Percentiles rank a stretch among this genome's conserved stretches.
Conservation (phyloP, 208 protist species). For the Acanthamoeba sp. region DNA sequence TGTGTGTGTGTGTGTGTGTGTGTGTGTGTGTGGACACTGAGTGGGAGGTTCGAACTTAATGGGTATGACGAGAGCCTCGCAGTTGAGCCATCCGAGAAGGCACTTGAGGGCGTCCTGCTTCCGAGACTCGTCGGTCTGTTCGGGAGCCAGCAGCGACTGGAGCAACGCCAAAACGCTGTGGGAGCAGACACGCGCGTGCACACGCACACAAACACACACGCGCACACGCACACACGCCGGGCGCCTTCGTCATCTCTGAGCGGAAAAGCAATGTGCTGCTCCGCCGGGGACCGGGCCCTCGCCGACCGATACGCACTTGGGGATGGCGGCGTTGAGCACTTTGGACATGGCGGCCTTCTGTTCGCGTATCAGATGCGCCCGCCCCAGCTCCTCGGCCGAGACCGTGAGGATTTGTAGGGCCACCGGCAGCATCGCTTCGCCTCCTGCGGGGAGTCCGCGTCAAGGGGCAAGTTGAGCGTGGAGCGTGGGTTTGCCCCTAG, state of each 20-base stretch:
- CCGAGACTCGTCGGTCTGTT: not conserved
- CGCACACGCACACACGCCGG: no score
- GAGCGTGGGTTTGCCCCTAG: no score
- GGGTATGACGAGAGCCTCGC: not conserved
- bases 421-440: not conserved
- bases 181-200: no score
- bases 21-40: not conserved
- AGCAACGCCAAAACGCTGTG: not conserved
- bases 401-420: not conserved
- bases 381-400: not conserved
- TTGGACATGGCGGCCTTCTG: slow-evolving; percentile 1
- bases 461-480: no score
- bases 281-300: no score
- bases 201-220: no score
- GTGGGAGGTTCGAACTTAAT: not conserved
- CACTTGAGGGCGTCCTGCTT: not conserved
- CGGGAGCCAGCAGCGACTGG: not conserved
- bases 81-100: not conserved
- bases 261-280: no score
- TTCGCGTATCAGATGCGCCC: not conserved
- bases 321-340: not conserved
- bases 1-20: not conserved
- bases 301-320: no score
- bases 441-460: not conserved
- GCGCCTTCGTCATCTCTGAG: no score